Base-by-base conservation (phyloP, 2,329 filamentous ascomycete species). In the Fusarium nelsonii region DNA sequence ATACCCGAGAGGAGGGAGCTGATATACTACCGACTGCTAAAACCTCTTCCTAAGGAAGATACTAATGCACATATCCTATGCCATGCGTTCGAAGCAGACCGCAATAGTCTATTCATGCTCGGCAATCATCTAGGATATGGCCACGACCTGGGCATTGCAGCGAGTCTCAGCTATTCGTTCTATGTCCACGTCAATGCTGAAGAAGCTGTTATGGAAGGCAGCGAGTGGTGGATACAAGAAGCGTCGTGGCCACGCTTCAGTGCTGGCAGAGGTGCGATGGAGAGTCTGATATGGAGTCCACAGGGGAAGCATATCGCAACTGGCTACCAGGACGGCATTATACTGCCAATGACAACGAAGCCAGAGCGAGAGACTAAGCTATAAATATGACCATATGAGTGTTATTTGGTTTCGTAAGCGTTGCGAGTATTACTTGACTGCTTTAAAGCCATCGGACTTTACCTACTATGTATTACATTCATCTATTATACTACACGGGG, bases 201-300 rank as follows among this genome's bases (percentile, higher is more conserved):
- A 6, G 81, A 84, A 43, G 80, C 84, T 0, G 79, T 85, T 8
- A 86, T 88, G 82, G 71, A 76, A 8, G 79, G 78, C 5, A 76
- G 79, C 4, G 78, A 78, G 14, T 88, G 85, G 85, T 88, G 85
- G 85, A 73, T 87, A 16, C 84, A 86, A 72, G 85, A 88, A 72
- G 78, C 79, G 2, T 80, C 72, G 33, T 87, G 85, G 73, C 83
- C 85, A 5, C 75, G 85, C 23, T 78, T 82, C 4, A 81, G 77
- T 23, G 81, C 82, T 4, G 84, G 84, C 1, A 77, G 85, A 41
- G 82, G 80, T 3, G 79, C 84, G 48, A 75, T 87, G 63, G 78
- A 83, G 73, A 82, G 79, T 55, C 84, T 83, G 76, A 82, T 86
- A 33, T 88, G 85, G 85, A 87, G 84, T 61, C 85, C 85, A 0